Conservation (phyloP, 371 early-diverging fungal genomes). For the Zopfochytrium polystomum region DNA sequence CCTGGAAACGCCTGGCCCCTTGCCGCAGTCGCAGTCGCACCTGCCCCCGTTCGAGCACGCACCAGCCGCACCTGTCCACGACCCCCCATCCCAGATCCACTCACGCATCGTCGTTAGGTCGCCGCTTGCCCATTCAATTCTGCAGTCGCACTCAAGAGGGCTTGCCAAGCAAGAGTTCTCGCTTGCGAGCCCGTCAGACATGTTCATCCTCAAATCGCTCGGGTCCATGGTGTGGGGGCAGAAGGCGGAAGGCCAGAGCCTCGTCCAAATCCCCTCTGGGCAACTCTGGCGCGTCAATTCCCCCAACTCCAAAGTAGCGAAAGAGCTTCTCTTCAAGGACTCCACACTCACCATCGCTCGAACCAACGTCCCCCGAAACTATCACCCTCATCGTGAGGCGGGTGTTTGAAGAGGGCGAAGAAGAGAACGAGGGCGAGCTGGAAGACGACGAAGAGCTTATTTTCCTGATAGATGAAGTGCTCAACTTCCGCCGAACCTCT, state of each 20-base stretch:
- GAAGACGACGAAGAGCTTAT: slow-evolving; percentile 59
- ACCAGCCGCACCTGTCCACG: too few relatives aligned
- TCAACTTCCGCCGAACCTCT: slow-evolving; percentile 44
- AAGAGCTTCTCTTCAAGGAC: slow-evolving; percentile 49
- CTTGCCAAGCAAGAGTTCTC: too few relatives aligned
- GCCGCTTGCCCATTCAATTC: too few relatives aligned
- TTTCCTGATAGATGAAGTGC: slow-evolving; percentile 54
- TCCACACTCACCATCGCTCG: slow-evolving; percentile 59
- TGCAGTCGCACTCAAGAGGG: too few relatives aligned
- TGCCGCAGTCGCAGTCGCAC: too few relatives aligned
- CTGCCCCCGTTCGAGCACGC: too few relatives aligned
- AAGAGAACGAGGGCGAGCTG: slow-evolving; percentile 43
- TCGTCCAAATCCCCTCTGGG: slow-evolving; percentile 56
- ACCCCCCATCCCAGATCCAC: too few relatives aligned
- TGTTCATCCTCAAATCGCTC: slow-evolving; percentile 54
- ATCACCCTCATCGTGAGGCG: slow-evolving; percentile 67
- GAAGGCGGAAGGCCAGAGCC: slow-evolving; percentile 25
- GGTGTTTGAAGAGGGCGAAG: slow-evolving; percentile 73
- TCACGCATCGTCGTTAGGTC: too few relatives aligned
- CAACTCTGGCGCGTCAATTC: slow-evolving; percentile 47
- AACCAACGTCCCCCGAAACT: slow-evolving; percentile 46
- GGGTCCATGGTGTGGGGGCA: slow-evolving; percentile 57
- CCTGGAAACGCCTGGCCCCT: too few relatives aligned
- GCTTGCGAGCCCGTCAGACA: too few relatives aligned
- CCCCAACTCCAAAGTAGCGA: slow-evolving; percentile 15